Evolutionary conservation across 2,329 filamentous ascomycete species (phyloP), one percentile per base, ranked within the genome.

Genomic region (Cercospora nicotianae): DNA sequence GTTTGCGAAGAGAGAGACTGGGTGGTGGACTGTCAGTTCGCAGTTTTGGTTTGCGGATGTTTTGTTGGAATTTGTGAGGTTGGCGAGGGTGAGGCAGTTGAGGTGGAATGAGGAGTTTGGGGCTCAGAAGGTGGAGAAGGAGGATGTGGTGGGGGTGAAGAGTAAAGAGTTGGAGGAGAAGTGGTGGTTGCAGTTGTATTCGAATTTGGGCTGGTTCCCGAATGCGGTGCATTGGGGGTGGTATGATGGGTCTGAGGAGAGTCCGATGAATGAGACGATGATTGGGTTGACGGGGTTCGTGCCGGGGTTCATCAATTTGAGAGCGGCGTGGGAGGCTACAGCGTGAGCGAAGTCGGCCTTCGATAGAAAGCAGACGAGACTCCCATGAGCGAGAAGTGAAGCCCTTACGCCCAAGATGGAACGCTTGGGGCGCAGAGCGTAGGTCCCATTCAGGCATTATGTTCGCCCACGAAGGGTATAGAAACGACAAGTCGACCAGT

Each of bases 211-310:
- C 33, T 96, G 92, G 88, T 88, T 91, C 65, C 93, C 94, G 33
- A 83, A 96, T 77, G 94, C 92, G 69, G 76, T 94, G 65, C 93
- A 97, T 81, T 97, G 91, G 90, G 90, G 92, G 75, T 79, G 90
- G 48, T 88, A 91, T 68, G 82, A 91, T 69, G 62, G 62, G 51
- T 59, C 33, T 42, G 92, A 91, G 0, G 77, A 88, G 7, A 72
- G 70, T 51, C 72, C 73, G 9, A 79, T 91, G 64, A 84, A 85
- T 39, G 86, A 89, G 68, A 82, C 83, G 68, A 80, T 84, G 75
- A 81, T 90, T 28, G 89, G 88, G 0, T 74, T 87, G 26, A 81
- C 88, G 63, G 90, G 90, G 6, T 83, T 79, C 65, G 77, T 90
- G 20, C 79, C 81, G 28, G 80, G 80, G 5, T 74, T 81, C 10